A percentile compares a stretch with the other conserved stretches of the same genome.
phyloP scores from a whole-genome alignment of 352 stramenopile species.

The Plasmopara halstedii region DNA sequence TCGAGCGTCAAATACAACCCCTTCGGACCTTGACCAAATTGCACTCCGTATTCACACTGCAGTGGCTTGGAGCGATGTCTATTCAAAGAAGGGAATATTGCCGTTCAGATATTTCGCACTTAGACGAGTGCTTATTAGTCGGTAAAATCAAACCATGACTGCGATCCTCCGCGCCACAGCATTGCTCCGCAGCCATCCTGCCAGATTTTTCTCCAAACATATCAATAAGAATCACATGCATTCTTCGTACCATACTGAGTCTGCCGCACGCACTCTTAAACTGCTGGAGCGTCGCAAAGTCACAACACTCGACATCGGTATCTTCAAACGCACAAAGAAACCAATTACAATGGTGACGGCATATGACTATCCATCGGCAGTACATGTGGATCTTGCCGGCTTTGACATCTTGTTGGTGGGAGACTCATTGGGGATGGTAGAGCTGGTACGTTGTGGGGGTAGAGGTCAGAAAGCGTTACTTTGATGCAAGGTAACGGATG shows the following conservation, averaged over 20 bases:
- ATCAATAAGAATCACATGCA: constrained; percentile 14
- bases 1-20: too few species aligned
- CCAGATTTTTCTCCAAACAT: background rate
- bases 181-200: background rate
- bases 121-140: too few species aligned
- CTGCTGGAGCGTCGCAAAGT: constrained; percentile 81
- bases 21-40: too few species aligned
- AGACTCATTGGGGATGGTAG: constrained; percentile 98
- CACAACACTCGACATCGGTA: constrained; percentile 72
- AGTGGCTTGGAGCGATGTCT: too few species aligned
- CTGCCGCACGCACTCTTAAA: constrained; percentile 66
- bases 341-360: constrained; percentile 99
- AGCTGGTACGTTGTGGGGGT: constrained; percentile 76
- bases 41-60: too few species aligned
- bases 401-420: constrained; percentile 98
- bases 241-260: constrained; percentile 35
- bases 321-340: constrained; percentile 90
- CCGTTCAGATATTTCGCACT: too few species aligned
- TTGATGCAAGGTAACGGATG: background rate
- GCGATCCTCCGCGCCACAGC: constrained; percentile 2
- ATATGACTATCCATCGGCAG: constrained; percentile 95
- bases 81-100: too few species aligned
- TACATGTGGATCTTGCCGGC: constrained; percentile 96
- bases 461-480: background rate
- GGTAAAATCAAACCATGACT: too few species aligned